Evolutionary conservation across 495 filamentous ascomycete genomes (phyloP), one percentile per base, ranked within the genome.

Genomic region (Aspergillus saccharolyticus): DNA sequence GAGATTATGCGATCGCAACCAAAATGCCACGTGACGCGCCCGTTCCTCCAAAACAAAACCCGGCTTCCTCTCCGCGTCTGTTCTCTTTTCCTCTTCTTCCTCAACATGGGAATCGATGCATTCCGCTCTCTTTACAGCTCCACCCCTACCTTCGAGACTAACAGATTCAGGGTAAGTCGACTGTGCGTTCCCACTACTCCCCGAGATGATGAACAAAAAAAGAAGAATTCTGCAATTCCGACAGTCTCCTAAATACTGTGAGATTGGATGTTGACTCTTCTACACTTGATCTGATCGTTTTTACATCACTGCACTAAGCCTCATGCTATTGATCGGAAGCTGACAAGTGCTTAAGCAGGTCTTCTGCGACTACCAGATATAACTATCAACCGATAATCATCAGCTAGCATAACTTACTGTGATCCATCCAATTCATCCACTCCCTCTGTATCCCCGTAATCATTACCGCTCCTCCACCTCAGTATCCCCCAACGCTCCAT

Each of bases 211-310:
- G 72, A 76, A 57, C 63, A 57, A 67, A 39, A n/a, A 39, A 58
- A 59, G 62, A 78, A 75, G 78, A 81, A 72, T 81, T 82, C 79
- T 82, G 79, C 80, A 81, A 81, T 80, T 58, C 77, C 52, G 77
- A 82, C 72, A 78, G 67, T 74, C 76, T 75, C 76, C 74, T 53
- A 28, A 46, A 54, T 57, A 15, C 48, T 68, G 70, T 73, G 77
- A 75, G 76, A 73, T 71, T 75, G 72, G 46, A 60, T 74, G 79
- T 78, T 73, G 79, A 82, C 72, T 63, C 60, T 70, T 76, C 76
- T 82, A 81, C 79, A 81, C 78, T 81, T 80, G 78, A 82, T 71
- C 79, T 82, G 78, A 82, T 60, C 44, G n/a, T n/a, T n/a, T n/a
- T n/a, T n/a, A n/a, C n/a, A n/a, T n/a, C n/a, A n/a, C n/a, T n/a